These are phyloP conservation scores for Corynascus novoguineensis DNA, from an alignment of 495 filamentous ascomycete species.

Conservation along the genomic window DNA sequence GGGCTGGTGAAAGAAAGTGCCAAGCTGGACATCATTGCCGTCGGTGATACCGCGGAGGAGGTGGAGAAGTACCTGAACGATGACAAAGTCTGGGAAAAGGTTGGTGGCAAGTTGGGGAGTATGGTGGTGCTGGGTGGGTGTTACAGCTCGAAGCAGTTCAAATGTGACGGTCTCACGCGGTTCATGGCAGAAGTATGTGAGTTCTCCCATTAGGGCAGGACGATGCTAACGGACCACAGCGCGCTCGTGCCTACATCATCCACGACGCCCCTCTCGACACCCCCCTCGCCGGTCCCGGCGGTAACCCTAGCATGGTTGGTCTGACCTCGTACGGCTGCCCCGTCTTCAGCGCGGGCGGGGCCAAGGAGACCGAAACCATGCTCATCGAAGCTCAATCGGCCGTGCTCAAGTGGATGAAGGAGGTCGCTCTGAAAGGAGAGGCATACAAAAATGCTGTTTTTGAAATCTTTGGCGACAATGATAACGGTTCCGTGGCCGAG, in stretches of 20 bases:
- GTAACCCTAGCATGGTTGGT: constrained; percentile 26
- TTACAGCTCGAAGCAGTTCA: constrained; percentile 27
- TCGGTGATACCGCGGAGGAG: constrained; percentile 51
- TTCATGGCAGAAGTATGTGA: constrained; percentile 46
- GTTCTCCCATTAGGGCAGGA: background rate
- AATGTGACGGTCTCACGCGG: constrained; percentile 35
- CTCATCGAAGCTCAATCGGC: constrained; percentile 31
- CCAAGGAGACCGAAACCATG: constrained; percentile 33
- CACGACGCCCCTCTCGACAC: constrained; percentile 44
- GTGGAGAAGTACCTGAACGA: constrained; percentile 53
- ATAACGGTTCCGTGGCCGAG: background rate
- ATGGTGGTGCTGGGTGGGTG: constrained; percentile 40
- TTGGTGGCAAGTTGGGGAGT: constrained; percentile 34
- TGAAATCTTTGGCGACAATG: constrained; percentile 15
- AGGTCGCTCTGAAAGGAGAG: constrained; percentile 32
- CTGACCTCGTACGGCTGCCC: constrained; percentile 42
- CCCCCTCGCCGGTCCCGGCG: constrained; percentile 42
- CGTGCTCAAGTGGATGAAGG: constrained; percentile 42
- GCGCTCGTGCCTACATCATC: constrained; percentile 56
- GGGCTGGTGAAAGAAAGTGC: constrained; percentile 37
- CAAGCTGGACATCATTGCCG: constrained; percentile 59
- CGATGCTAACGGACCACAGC: constrained; percentile 29
- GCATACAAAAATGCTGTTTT: constrained; percentile 33
- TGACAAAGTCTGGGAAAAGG: constrained; percentile 43
- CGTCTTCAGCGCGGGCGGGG: constrained; percentile 40